Base-by-base conservation (phyloP, 495 filamentous ascomycete species). In the Trichoderma gamsii region DNA sequence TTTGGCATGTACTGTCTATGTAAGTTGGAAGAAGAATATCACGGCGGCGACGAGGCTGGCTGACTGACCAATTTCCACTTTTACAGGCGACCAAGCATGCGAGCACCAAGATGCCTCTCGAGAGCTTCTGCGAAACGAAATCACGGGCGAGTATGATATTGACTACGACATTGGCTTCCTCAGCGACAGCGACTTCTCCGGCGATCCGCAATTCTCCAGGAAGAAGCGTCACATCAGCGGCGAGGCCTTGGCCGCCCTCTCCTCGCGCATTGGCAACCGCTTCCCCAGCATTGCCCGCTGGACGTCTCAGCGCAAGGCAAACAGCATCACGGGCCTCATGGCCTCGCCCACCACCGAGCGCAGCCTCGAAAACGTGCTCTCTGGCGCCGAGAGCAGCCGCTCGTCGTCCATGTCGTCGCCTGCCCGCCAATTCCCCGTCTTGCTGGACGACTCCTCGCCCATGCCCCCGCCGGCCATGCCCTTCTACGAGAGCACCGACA, bases 201-300 rank as follows among this genome's bases (percentile, higher is more conserved):
- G 69, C 56, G 56, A 61, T 29, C 78, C 79, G 69, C 73, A 78
- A 65, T 84, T 74, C 68, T 79, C 74, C 13, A 90, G 88, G 70
- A 89, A 88, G 59, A 81, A 78, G 71, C 77, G 76, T 70, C 85
- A 87, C 65, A 80, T 88, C 65, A 90, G 87, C 8, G 86, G 86
- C 43, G 89, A 89, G 63, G 81, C 90, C 1, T 77, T 87, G n/a
- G 80, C 84, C 67, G 85, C 82, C 61, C 83, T 91, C 66, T 83
- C 91, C 32, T 85, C 87, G 41, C 85, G 89, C 51, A 78, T 94
- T 68, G 85, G 88, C 61, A 87, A 87, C 3, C 84, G 86, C 66
- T 88, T 95, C 67, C 89, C 90, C 3, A 92, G 88, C 43, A 82
- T 95, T 64, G 85, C 89, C 0, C 86, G 84, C 23, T 88, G 87